These are phyloP conservation scores for Ogataea wickerhamii DNA, from an alignment of 805 yeast genomes.

Conservation along the genomic window DNA sequence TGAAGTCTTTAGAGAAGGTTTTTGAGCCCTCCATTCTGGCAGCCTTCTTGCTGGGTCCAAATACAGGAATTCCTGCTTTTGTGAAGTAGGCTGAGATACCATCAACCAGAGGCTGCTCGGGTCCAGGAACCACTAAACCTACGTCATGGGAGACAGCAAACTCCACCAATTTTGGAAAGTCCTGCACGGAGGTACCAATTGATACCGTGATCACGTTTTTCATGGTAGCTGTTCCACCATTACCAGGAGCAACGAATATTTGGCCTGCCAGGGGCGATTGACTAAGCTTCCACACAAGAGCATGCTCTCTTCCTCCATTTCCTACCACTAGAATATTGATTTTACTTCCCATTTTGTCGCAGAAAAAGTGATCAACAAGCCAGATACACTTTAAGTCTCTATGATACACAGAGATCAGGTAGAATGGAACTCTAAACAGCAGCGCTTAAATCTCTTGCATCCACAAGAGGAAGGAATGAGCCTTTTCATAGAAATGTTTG, in stretches of 20 bases:
- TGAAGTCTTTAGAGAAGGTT: constrained; percentile 88
- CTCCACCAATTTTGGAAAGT: constrained; percentile 64
- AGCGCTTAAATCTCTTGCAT: too few species aligned
- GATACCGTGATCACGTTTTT: constrained; percentile 66
- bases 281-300: constrained; percentile 84
- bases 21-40: constrained; percentile 97
- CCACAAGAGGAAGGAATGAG: too few species aligned
- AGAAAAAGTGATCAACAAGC: too few species aligned
- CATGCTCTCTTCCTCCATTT: constrained; percentile 99
- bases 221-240: constrained; percentile 78
- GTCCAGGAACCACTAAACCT: constrained; percentile 88
- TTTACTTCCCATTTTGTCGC: constrained; percentile 16
- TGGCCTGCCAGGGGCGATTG: constrained; percentile 70
- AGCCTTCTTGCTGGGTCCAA: constrained; percentile 92
- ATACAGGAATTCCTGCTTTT: constrained; percentile 87
- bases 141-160: constrained; percentile 70
- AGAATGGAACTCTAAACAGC: too few species aligned
- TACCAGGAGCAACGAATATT: constrained; percentile 93
- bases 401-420: too few species aligned
- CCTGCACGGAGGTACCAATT: constrained; percentile 59
- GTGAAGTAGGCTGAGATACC: constrained; percentile 75
- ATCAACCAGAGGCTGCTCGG: constrained; percentile 98
- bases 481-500: too few species aligned
- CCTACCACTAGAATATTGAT: constrained; percentile 80
- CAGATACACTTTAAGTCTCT: too few species aligned